Conservation (phyloP, 345 rosid genomes). For the Salix viminalis region DNA sequence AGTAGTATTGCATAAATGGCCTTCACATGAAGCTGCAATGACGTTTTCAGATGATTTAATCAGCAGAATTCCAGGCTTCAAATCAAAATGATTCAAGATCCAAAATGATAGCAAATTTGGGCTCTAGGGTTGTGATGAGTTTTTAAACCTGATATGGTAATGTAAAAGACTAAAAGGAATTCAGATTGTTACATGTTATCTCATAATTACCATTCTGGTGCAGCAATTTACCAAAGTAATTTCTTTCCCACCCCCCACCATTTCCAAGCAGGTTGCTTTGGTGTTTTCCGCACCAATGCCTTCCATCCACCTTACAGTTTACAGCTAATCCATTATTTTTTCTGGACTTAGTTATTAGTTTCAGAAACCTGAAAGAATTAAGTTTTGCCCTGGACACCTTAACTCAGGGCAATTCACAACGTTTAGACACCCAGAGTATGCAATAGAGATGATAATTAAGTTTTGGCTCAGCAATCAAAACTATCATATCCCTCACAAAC, state of each 20-base stretch:
- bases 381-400: not conserved
- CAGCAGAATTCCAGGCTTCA: not conserved
- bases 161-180: not conserved
- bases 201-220: not conserved
- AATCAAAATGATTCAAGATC: not conserved
- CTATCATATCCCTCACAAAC: not conserved
- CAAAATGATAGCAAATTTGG: not conserved
- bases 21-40: conserved; percentile 61
- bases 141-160: not conserved
- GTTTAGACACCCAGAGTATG: not conserved
- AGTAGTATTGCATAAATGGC: conserved; percentile 59
- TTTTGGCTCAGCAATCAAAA: too few species aligned
- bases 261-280: not conserved
- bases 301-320: not conserved
- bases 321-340: not conserved
- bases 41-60: not conserved
- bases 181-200: not conserved
- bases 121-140: not conserved
- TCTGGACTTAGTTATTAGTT: not conserved
- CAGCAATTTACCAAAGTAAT: not conserved
- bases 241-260: not conserved
- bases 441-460: not conserved
- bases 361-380: not conserved
- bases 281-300: not conserved
- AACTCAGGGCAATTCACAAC: not conserved